Base-by-base conservation (phyloP, 805 yeast species). In the Wickerhamiella musiphila region DNA sequence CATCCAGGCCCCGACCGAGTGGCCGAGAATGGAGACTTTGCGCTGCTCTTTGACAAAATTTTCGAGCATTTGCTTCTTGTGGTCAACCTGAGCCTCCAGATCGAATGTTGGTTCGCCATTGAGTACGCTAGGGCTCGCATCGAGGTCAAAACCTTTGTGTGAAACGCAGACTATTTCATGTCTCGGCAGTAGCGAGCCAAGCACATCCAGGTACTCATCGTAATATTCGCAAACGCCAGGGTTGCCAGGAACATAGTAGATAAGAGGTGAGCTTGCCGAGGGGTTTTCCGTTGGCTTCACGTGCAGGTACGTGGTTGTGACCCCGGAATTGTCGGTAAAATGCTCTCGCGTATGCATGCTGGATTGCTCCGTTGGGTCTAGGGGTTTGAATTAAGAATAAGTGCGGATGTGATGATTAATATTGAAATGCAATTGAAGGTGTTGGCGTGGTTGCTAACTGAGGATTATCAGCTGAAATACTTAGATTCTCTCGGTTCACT, bases 311-410 rank as follows among this genome's bases (percentile, higher is more conserved):
- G 56, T 90, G 96, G 0, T 96, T 95, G 56, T 90, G 99, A 0
- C 76, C 95, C 47, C 98, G 65, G 60, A 90, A 86, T 47, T 90
- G 90, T 21, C 98, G 98, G 54, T 86, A 84, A 75, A 92, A 86
- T 18, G 78, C 69, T 36, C 95, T 98, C 2, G 93, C 65, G n/a
- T n/a, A n/a, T n/a, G n/a, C n/a, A n/a, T n/a, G n/a, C n/a, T n/a
- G n/a, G n/a, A n/a, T n/a, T n/a, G n/a, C n/a, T n/a, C n/a, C n/a
- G n/a, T n/a, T n/a, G n/a, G n/a, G n/a, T n/a, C n/a, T n/a, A n/a
- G n/a, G n/a, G n/a, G n/a, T n/a, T n/a, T n/a, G n/a, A n/a, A n/a
- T n/a, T n/a, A n/a, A n/a, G n/a, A n/a, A n/a, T n/a, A n/a, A n/a
- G n/a, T n/a, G n/a, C n/a, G n/a, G n/a, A n/a, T n/a, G n/a, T n/a